Base-by-base conservation (phyloP, 306 rosid genomes). In the Styphnolobium japonicum region DNA sequence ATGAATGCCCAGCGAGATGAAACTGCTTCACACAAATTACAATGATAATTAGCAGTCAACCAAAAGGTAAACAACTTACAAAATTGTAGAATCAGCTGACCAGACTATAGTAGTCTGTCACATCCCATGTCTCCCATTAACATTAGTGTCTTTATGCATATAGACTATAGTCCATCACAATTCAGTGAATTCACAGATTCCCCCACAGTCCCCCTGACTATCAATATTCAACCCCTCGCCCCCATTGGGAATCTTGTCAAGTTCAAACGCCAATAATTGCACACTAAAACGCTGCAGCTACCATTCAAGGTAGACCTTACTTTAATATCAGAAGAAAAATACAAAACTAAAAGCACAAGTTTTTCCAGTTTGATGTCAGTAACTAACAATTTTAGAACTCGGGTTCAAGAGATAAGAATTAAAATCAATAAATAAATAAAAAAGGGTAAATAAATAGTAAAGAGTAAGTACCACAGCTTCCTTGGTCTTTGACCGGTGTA, bases 401-500 rank as follows among this genome's bases (percentile, higher is more conserved):
- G 31, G 27, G 19, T 31, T 31, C 66, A 43, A 78, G 22, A 60
- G 19, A 22, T 19, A 75, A 23, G 33, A 75, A 21, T 18, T n/a
- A 6, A 29, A 61, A 63, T 27, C 10, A n/a, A n/a, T 19, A 40
- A 25, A 8, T 0, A 33, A 33, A 0, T 2, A 77, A 60, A 49
- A 63, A 1, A 73, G 22, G 11, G 12, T 39, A 36, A 67, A 51
- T 0, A 83, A 63, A 18, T 4, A 27, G 22, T 12, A 53, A 36
- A 58, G 1, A 37, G 34, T 14, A n/a, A 51, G 65, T 86, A 92
- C 97, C 98, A 16, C 98, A 94, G 67, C 87, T 87, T 66, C 88
- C 92, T 87, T 94, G 97, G 81, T 92, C 95, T 66, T 94, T 94
- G 80, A 94, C 94, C 22, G 74, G 16, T 51, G 96, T 88, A 15